phyloP scores from a whole-genome alignment of 768 basidiomycete species.

The Lactarius pseudohatsudake region DNA sequence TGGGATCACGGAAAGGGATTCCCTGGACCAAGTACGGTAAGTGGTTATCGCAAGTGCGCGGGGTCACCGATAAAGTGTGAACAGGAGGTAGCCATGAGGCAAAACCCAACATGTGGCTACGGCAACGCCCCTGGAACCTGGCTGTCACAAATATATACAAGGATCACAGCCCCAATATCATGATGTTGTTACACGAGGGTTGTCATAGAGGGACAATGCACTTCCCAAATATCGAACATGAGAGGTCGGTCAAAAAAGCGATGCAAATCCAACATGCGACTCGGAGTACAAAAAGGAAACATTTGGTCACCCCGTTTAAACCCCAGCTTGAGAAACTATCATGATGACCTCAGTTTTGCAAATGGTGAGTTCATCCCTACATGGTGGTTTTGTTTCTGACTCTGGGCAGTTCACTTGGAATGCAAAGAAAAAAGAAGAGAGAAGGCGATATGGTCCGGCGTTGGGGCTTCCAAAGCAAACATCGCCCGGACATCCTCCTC shows the following conservation, averaged over 20 bases:
- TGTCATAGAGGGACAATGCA: too few species aligned
- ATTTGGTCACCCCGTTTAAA: background rate
- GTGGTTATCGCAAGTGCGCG: background rate
- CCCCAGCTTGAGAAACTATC: background rate
- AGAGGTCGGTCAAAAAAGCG: background rate
- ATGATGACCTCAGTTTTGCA: background rate
- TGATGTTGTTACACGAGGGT: too few species aligned
- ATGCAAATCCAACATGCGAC: background rate
- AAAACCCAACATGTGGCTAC: background rate
- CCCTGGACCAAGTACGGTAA: background rate
- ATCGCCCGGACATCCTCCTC: background rate
- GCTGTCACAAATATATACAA: background rate
- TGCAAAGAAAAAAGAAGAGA: background rate
- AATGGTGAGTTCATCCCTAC: background rate
- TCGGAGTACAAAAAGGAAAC: background rate
- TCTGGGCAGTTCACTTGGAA: background rate
- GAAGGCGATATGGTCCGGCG: background rate
- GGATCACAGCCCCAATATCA: background rate
- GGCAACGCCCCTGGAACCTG: background rate
- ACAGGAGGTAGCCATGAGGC: background rate
- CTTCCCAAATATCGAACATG: too few species aligned
- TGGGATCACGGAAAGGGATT: background rate
- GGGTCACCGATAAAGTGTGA: background rate
- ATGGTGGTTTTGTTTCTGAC: background rate
- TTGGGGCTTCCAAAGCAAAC: background rate